Evolutionary conservation across 371 early-diverging fungal genomes (phyloP), one percentile per base, ranked within the genome.

Genomic region (Amoeboradix gromovi): DNA sequence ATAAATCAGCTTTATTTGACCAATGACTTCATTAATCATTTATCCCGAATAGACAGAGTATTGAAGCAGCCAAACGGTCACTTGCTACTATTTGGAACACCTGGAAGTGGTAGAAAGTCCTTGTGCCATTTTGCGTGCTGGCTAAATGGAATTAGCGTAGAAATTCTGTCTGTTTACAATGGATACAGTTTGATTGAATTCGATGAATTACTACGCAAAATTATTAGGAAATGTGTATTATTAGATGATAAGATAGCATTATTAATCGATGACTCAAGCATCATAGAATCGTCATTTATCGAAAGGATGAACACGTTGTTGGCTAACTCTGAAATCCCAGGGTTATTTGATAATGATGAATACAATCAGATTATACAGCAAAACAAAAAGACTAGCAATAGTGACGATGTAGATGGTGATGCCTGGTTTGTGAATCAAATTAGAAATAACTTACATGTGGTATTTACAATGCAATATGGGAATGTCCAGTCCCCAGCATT

Each of bases 401-500:
- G 90, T 30, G 94, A 96, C 70, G 98, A 96, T 28, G 74, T 94
- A 27, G 95, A 96, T 73, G 87, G 92, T 16, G 91, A 92, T 82
- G 86, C 87, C 73, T 96, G 95, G 95, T 96, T 98, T 79, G 91
- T 89, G 29, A 85, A 87, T 70, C 95, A 94, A 78, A 67, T 73
- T 68, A 89, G 87, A 84, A 83, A 85, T 69, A 96, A 98, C 74
- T 78, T 98, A 30, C 98, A 98, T 75, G 92, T 98, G 27, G 93
- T 98, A 2, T 96, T 98, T 74, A 95, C 97, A 12, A 98, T 98
- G 98, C 95, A 96, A 77, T 94, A 94, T 28, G 96, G 96, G 0
- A 92, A 94, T 0, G 92, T 96, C 29, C 94, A 95, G 0, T 94
- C 94, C 1, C 98, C 98, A 29, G 98, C 98, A 29, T 80, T 98